Evolutionary conservation across 495 filamentous ascomycete genomes (phyloP), one percentile per base, ranked within the genome.

Genomic region (Aspergillus hancockii): DNA sequence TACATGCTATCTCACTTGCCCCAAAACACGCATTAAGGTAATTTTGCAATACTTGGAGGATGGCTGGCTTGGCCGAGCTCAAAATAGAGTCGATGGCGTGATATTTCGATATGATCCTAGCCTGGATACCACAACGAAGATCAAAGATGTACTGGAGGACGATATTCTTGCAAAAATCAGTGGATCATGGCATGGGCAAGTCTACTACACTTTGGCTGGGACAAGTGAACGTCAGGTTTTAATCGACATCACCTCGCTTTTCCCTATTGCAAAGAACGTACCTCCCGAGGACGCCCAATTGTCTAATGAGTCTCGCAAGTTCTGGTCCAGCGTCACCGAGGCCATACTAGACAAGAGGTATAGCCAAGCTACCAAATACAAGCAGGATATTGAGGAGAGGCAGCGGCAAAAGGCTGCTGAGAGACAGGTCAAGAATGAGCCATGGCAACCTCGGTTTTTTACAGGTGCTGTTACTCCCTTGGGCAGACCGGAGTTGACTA

Each of bases 31-130:
- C 60, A 85, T 93, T 63, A 97, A 97, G 70, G 88, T 87, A 5
- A 96, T 98, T 54, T 72, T 98, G 18, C 87, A 93, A 58, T 98
- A 98, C 71, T 71, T 92, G 50, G 93, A 97, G 63, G 95, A 98
- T 53, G 91, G 91, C 32, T 98, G 95, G 93, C 81, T 97, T 9
- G 91, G 92, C 45, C 90, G 90, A 55, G 84, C 92, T 34, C 92
- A 95, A 59, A 93, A 98, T 70, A 90, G 87, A 68, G 85, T 98
- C 8, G 89, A 96, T 54, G 94, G 94, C 18, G 87, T 97, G 25
- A 81, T 98, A 52, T 98, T 94, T 75, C 86, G 83, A 43, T 97
- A 95, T 63, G 87, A 93, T 58, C 89, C 91, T 0, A 77, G 83
- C 28, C 91, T 90, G 21, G 93, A 98, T 64, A 85, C 84, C 60